These are phyloP conservation scores for Phytophthora rubi DNA, from an alignment of 352 stramenopile species.

Conservation along the genomic window DNA sequence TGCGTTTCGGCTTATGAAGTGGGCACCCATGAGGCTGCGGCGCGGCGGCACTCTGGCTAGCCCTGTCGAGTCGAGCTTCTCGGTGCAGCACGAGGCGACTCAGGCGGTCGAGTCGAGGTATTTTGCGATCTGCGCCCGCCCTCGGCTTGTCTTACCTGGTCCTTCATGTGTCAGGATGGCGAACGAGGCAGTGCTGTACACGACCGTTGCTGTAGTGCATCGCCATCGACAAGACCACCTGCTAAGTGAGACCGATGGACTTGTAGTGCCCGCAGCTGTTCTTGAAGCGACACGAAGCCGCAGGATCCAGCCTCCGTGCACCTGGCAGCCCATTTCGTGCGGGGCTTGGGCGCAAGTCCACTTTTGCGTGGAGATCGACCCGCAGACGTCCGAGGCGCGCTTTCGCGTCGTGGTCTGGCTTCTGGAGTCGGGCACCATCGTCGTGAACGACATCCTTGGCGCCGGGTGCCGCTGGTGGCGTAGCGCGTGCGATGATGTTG, in stretches of 20 bases:
- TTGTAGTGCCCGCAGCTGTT: neutral
- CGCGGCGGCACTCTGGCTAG: constrained; percentile 12
- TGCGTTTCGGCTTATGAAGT: constrained; percentile 20
- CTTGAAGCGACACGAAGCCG: constrained; percentile 4
- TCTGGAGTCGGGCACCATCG: constrained; percentile 57
- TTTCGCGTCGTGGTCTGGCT: constrained; percentile 69
- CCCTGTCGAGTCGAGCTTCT: neutral
- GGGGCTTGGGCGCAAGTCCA: constrained; percentile 62
- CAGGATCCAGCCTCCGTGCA: neutral
- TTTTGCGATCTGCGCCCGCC: constrained; percentile 22
- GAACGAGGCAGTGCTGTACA: constrained; percentile 38
- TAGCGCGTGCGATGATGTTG: constrained; percentile 27
- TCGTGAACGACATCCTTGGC: constrained; percentile 57
- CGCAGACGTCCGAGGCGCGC: constrained; percentile 30
- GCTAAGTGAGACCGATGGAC: neutral
- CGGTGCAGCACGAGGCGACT: constrained; percentile 4
- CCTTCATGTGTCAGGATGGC: constrained; percentile 15
- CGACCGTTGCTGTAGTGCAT: constrained; percentile 29
- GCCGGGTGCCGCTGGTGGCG: constrained; percentile 51
- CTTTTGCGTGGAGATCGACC: constrained; percentile 57
- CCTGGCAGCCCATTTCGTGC: constrained; percentile 49
- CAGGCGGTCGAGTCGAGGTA: constrained; percentile 16
- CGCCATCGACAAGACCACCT: constrained; percentile 14
- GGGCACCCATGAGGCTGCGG: neutral
- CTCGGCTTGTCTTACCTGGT: constrained; percentile 5